These are phyloP conservation scores for Ammopiptanthus mongolicus DNA, from an alignment of 306 rosid genomes.

Conservation along the genomic window DNA sequence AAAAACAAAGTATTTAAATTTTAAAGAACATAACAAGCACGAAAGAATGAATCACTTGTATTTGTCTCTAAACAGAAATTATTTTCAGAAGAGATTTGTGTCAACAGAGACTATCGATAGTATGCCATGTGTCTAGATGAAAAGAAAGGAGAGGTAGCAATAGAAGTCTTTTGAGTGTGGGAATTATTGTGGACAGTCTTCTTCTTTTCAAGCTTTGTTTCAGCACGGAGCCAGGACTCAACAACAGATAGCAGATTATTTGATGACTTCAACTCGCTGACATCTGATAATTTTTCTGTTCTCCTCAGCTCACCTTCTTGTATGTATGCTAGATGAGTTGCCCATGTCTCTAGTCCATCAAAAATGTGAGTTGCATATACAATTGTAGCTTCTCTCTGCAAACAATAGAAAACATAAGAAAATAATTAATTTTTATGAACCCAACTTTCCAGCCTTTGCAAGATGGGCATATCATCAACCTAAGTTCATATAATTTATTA, in stretches of 20 bases:
- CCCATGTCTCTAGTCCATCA: conserved; percentile 98
- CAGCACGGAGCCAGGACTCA: conserved; percentile 90
- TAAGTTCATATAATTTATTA: background rate
- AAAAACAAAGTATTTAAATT: background rate
- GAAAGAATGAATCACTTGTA: conserved; percentile 1
- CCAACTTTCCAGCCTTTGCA: conserved; percentile 12
- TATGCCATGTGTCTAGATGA: conserved; percentile 89
- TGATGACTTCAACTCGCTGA: conserved; percentile 66
- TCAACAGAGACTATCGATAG: conserved; percentile 48
- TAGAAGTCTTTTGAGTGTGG: conserved; percentile 36
- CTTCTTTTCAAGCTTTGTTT: conserved; percentile 66
- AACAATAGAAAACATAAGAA: conserved; percentile 11
- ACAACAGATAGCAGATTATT: conserved; percentile 79
- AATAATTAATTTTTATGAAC: background rate
- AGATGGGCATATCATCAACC: conserved; percentile 14
- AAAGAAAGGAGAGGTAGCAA: conserved; percentile 48
- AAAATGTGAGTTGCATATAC: conserved; percentile 97
- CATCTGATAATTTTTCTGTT: conserved; percentile 66
- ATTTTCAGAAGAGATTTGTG: conserved; percentile 2
- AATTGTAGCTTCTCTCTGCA: conserved; percentile 80
- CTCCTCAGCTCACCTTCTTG: conserved; percentile 84
- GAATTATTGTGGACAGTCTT: conserved; percentile 39
- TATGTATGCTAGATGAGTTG: conserved; percentile 89
- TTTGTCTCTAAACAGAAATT: background rate
- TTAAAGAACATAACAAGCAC: background rate